phyloP scores from a whole-genome alignment of 2,329 filamentous ascomycete species.

The Fonsecaea nubica region DNA sequence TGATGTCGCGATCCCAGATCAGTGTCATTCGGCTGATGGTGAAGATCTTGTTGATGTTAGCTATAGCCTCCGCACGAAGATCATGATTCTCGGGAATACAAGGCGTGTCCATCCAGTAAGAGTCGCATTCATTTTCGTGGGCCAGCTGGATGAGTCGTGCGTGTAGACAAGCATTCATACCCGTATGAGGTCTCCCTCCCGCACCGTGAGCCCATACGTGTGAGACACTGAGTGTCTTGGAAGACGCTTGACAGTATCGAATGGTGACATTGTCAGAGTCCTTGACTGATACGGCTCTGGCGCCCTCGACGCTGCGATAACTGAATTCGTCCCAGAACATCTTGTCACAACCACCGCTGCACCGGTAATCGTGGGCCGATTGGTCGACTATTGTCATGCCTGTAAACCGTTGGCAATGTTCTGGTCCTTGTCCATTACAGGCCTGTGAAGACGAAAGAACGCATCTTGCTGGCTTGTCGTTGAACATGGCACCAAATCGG shows the following conservation, averaged over 20 bases:
- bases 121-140: slow-evolving; percentile 36
- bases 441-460: neutral
- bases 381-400: slow-evolving; percentile 1
- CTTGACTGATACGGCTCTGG: neutral
- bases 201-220: neutral
- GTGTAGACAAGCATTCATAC: slow-evolving; percentile 39
- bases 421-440: neutral
- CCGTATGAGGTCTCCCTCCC: slow-evolving; percentile 9
- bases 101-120: slow-evolving; percentile 45
- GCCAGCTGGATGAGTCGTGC: slow-evolving; percentile 39
- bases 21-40: slow-evolving; percentile 35
- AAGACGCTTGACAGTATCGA: slow-evolving; percentile 7
- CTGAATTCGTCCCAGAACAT: slow-evolving; percentile 4
- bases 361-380: neutral
- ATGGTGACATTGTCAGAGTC: neutral
- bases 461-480: neutral
- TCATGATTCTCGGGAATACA: slow-evolving; percentile 41
- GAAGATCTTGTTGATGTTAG: slow-evolving; percentile 41
- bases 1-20: slow-evolving; percentile 41
- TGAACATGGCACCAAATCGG: neutral
- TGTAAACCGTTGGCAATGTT: neutral
- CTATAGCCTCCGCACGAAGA: slow-evolving; percentile 40
- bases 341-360: neutral
- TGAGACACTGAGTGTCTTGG: neutral
- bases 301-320: neutral